Evolutionary conservation across 495 filamentous ascomycete genomes (phyloP).

Genomic region (Hypoxylon cercidicola): DNA sequence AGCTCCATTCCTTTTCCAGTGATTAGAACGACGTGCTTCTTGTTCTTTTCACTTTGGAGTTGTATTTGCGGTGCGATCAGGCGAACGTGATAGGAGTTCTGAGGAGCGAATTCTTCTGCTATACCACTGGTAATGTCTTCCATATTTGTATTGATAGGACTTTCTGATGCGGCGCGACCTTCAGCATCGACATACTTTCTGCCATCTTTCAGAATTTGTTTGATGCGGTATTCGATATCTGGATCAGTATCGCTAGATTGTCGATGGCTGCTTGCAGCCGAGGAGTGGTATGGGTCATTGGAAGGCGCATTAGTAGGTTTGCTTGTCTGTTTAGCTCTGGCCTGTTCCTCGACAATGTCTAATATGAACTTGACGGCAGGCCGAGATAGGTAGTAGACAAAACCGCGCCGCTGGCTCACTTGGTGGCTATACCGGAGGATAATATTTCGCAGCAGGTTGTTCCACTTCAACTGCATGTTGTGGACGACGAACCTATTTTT

Average conservation of each 20-base stretch:
- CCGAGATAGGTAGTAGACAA: constrained; percentile 97
- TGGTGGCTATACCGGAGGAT: constrained; percentile 97
- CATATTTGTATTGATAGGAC: constrained; percentile 51
- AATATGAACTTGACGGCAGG: constrained; percentile 97
- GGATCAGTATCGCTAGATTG: constrained; percentile 56
- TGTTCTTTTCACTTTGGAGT: constrained; percentile 96
- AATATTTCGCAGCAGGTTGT: constrained; percentile 93
- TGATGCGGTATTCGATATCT: constrained; percentile 84
- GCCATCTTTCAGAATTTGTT: constrained; percentile 84
- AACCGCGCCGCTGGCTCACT: constrained; percentile 93
- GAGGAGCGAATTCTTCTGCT: constrained; percentile 87
- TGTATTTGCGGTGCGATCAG: constrained; percentile 98
- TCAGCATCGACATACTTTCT: constrained; percentile 84
- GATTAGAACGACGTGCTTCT: constrained; percentile 89
- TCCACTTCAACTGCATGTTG: constrained; percentile 98
- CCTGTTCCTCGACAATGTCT: constrained; percentile 95
- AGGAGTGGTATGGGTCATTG: constrained; percentile 34
- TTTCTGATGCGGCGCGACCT: constrained; percentile 42
- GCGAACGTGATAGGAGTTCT: constrained; percentile 93
- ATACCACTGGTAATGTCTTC: constrained; percentile 78
- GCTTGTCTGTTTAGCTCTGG: constrained; percentile 66
- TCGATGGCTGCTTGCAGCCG: constrained; percentile 48
- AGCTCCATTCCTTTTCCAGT: constrained; percentile 96
- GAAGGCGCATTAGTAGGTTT: constrained; percentile 49
- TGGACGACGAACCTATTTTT: constrained; percentile 98